Percentiles rank a stretch among this genome's conserved stretches.
phyloP scores from a whole-genome alignment of 2,329 filamentous ascomycete genomes.

The Aspergillus versicolor region DNA sequence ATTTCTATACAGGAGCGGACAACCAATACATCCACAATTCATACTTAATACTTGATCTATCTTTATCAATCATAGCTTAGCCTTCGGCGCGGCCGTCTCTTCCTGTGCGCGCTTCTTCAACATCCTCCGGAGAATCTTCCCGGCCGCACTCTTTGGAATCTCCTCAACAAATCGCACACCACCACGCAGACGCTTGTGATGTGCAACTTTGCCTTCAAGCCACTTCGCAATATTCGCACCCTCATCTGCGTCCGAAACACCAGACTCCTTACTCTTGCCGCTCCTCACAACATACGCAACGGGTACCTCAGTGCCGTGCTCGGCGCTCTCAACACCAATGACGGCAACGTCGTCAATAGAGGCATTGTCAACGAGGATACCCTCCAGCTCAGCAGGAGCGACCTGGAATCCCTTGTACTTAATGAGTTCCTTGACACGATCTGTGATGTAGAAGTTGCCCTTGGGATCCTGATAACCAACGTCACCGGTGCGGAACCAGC shows the following conservation, averaged over 20 bases:
- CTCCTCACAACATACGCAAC: constrained; percentile 62
- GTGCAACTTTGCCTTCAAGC: constrained; percentile 44
- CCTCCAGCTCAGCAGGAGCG: constrained; percentile 65
- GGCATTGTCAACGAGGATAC: constrained; percentile 50
- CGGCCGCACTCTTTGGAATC: constrained; percentile 49
- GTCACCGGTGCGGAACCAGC: constrained; percentile 89
- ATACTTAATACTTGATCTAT: background rate
- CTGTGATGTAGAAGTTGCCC: constrained; percentile 86
- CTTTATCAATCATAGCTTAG: constrained; percentile 38
- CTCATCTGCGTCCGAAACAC: constrained; percentile 47
- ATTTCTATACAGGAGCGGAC: background rate
- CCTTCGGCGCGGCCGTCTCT: constrained; percentile 33
- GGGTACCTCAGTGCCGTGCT: constrained; percentile 67
- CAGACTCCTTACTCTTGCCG: constrained; percentile 44
- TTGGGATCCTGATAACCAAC: constrained; percentile 74
- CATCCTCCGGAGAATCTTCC: constrained; percentile 49
- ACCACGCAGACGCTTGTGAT: constrained; percentile 47
- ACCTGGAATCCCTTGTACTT: constrained; percentile 74
- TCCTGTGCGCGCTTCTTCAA: constrained; percentile 46
- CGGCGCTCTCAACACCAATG: constrained; percentile 60
- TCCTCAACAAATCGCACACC: constrained; percentile 47
- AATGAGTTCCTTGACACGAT: constrained; percentile 67
- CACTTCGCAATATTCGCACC: constrained; percentile 46
- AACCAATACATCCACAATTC: background rate
- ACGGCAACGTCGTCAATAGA: constrained; percentile 62